Conservation (phyloP, 1,284 basidiomycete species). For the Sphaerobolus stellatus region DNA sequence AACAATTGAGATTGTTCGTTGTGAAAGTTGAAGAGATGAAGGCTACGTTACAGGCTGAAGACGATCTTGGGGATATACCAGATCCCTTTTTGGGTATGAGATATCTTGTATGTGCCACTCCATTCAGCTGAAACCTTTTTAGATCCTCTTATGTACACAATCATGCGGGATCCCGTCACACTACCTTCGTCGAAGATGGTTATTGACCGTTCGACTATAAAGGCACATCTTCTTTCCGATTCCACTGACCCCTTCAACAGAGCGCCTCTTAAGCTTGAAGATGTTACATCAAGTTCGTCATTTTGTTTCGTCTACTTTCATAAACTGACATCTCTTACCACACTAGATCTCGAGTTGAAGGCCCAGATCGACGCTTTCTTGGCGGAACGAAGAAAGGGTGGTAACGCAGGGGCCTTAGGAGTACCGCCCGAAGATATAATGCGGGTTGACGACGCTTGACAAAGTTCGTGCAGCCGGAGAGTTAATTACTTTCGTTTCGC, state of each 20-base stretch:
- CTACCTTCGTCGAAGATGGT: constrained; percentile 82
- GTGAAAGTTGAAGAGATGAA: constrained; percentile 84
- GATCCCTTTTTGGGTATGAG: constrained; percentile 89
- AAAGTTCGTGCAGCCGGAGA: no score
- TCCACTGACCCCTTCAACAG: constrained; percentile 91
- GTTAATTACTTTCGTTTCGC: no score
- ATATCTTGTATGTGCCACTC: constrained; percentile 15
- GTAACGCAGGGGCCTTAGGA: constrained; percentile 16
- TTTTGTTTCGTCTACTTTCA: background rate
- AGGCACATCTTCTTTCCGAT: constrained; percentile 91
- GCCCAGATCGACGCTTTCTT: constrained; percentile 63
- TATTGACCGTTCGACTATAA: constrained; percentile 92
- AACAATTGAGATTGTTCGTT: constrained; percentile 71
- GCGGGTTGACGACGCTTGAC: constrained; percentile 40
- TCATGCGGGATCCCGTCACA: constrained; percentile 96
- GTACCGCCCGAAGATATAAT: constrained; percentile 24
- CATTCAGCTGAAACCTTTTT: constrained; percentile 7
- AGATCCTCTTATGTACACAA: constrained; percentile 91
- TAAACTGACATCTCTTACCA: constrained; percentile 13
- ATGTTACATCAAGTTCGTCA: constrained; percentile 60
- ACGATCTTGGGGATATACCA: constrained; percentile 91
- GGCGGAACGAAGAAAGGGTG: constrained; percentile 45
- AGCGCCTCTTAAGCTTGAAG: constrained; percentile 73
- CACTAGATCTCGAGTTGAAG: constrained; percentile 58
- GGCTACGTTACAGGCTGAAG: constrained; percentile 79